Percentiles rank a stretch among this genome's conserved stretches.
Conservation (phyloP, 192 early-diverging fungal genomes). For the Rhizophlyctis rosea region DNA sequence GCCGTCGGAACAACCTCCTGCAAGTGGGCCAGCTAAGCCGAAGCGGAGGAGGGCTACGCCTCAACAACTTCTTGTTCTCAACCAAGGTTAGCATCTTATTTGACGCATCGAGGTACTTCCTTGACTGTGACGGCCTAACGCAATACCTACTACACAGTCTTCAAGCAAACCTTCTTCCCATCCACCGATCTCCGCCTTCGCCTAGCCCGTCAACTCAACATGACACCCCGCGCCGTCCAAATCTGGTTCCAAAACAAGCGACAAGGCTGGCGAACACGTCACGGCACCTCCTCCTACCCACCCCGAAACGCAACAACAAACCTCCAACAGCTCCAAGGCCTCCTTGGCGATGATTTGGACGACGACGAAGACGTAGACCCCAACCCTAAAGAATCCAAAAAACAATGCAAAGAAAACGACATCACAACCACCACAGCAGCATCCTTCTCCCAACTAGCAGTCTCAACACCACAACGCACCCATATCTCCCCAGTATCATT, state of each 20-base stretch:
- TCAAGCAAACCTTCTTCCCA: constrained; percentile 77
- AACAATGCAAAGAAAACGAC: no score
- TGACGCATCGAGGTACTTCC: neutral
- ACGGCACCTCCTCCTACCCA: constrained; percentile 2
- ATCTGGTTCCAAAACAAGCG: constrained; percentile 97
- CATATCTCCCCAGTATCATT: no score
- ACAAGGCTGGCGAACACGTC: constrained; percentile 50
- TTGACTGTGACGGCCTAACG: constrained; percentile 37
- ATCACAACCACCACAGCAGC: no score
- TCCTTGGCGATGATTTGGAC: no score
- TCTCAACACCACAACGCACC: no score
- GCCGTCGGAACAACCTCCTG: no score
- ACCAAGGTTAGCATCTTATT: constrained; percentile 24
- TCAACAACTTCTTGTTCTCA: constrained; percentile 70
- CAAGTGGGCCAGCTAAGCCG: constrained; percentile 55
- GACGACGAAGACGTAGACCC: no score
- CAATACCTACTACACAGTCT: constrained; percentile 67
- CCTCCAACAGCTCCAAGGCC: no score
- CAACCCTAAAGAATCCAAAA: no score
- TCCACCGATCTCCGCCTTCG: constrained; percentile 73
- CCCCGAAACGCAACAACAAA: no score
- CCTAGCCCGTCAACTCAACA: constrained; percentile 72
- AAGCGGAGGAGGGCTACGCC: constrained; percentile 73
- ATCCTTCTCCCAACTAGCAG: no score
- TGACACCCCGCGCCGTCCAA: constrained; percentile 86